Conservation (phyloP, 345 rosid genomes). For the Toxicodendron radicans region DNA sequence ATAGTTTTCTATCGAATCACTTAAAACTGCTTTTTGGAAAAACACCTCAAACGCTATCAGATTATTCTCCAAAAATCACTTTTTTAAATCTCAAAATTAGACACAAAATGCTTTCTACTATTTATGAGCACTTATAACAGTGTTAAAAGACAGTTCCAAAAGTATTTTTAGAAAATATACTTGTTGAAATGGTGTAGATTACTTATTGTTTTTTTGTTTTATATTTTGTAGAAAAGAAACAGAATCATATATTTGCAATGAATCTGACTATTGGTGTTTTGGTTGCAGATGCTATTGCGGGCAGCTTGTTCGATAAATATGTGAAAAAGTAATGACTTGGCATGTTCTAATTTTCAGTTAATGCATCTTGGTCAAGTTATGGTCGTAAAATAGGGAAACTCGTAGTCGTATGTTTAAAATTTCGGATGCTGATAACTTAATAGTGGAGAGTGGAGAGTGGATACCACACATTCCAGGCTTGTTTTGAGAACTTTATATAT, state of each 20-base stretch:
- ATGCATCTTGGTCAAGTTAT: neutral
- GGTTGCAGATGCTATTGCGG: conserved; percentile 60
- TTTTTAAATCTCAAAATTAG: too few species aligned
- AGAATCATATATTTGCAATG: neutral
- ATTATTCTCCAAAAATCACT: neutral
- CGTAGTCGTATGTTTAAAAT: neutral
- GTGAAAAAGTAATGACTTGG: conserved; percentile 57
- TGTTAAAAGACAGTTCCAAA: neutral
- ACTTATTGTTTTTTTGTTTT: neutral
- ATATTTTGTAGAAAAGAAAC: neutral
- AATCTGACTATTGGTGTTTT: conserved; percentile 4
- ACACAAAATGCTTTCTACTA: too few species aligned
- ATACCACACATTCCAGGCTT: neutral
- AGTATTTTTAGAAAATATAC: neutral
- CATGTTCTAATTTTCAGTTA: neutral
- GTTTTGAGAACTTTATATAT: neutral
- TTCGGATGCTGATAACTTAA: neutral
- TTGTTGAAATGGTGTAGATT: neutral
- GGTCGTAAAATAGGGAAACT: neutral
- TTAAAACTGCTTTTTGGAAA: neutral
- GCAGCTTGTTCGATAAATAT: conserved; percentile 54
- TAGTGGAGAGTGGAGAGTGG: neutral
- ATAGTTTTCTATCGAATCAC: too few species aligned
- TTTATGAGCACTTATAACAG: too few species aligned
- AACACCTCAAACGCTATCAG: neutral